Evolutionary conservation across 768 basidiomycete species (phyloP), one percentile per base, ranked within the genome.

Genomic region (Mycena galericulata): DNA sequence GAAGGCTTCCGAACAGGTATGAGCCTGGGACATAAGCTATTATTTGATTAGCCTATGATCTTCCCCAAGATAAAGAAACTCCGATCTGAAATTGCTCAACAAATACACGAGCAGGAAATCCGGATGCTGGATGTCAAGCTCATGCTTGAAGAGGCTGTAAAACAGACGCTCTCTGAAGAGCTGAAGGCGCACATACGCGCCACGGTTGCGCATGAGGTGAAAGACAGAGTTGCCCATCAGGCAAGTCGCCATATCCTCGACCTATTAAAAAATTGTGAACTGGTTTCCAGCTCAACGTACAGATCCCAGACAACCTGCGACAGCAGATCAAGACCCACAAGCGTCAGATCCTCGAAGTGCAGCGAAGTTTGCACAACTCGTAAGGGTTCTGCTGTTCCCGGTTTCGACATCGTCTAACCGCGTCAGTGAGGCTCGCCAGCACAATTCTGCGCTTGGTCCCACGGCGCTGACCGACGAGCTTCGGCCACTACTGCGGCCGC

Each of bases 401-500:
- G n/a, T 15, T 26, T 20, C n/a, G 18, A 1, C 9, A 18, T 14
- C 7, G 10, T 36, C 47, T 27, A 56, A 22, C 15, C n/a, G 11
- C 45, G 32, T 22, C 67, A 87, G 86, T 7, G 85, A 89, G 75
- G 85, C 86, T 14, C 81, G 86, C 34, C 79, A 82, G 47, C 77
- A 80, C 65, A 84, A 85, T 74, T 73, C 79, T 14, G 75, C 78
- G 24, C 73, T 87, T 69, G 68, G 79, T 63, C 75, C 80, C 6
- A 76, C 79, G 54, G 77, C 81, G 26, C 77, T 81, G 46, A 72
- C 76, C n/a, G 83, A 82, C 20, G 83, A 84, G 14, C 77, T 88
- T 30, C 80, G 84, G 24, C 86, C 87, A 20, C 83, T 89, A 4
- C 77, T 89, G 18, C 84, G 87, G 0, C 87, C 88, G 1, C 76